Base-by-base conservation (phyloP, 306 rosid genomes). In the Prunus campanulata region DNA sequence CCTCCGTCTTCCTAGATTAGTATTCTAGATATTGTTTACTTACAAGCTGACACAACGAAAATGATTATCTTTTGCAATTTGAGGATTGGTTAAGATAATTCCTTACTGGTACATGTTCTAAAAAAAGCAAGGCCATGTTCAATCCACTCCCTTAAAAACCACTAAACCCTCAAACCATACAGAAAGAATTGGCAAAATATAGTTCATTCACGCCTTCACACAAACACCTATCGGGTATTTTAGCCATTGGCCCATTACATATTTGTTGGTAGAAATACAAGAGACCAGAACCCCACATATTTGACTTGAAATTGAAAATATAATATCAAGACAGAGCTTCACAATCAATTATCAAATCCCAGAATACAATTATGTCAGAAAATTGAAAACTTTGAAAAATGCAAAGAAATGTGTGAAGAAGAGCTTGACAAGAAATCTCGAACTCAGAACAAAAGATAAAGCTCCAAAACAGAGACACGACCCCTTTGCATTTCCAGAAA, bases 221-320 rank as follows among this genome's bases (percentile, higher is more conserved):
- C 81, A 59, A 69, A 69, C 70, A 69, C 70, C 75, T 77, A 1
- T 8, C 12, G 7, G 46, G 81, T 11, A 15, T 42, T 47, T 48
- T 29, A 69, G 27, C 57, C 49, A 16, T 46, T 48, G 51, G 4
- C 71, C 35, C 50, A 50, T 39, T 39, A 8, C 46, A 74, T n/a
- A 20, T 51, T 16, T 32, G 39, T 32, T 32, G 39, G 39, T 32
- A 32, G 6, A 5, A 32, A 32, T 32, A 5, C 7, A 32, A 32
- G 39, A 32, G 7, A 32, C 39, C 39, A 32, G 39, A 32, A 32
- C 39, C 39, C 39, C 39, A 32, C 46, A 74, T n/a, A n/a, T 50
- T 16, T 5, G 5, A 9, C 8, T 5, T 27, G 13, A 22, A 65
- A 30, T 32, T 32, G 7, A 32, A 32, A 5, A 24, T 7, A 4